Percentiles rank a stretch among this genome's conserved stretches.
Evolutionary conservation across 202 grass and related monocot genomes (phyloP).

Genomic region (Saccharum hybrid): DNA sequence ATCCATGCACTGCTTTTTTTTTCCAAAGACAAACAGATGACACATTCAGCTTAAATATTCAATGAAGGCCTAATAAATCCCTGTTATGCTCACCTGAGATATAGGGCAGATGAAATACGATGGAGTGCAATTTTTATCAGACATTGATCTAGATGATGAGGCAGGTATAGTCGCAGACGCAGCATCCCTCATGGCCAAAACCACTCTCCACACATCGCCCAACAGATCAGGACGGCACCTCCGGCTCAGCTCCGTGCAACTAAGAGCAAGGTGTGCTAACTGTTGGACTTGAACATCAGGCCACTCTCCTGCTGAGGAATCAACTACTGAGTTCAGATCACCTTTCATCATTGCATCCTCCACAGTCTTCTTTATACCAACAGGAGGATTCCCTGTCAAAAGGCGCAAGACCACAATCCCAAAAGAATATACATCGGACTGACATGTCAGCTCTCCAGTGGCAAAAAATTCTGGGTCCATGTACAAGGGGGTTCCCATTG

Average conservation of each 20-base stretch:
- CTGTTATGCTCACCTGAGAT: conserved; percentile 48
- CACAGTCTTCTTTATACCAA: conserved; percentile 49
- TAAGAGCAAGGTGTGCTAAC: conserved; percentile 55
- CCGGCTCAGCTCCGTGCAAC: conserved; percentile 51
- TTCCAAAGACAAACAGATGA: not conserved
- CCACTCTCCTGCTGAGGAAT: conserved; percentile 54
- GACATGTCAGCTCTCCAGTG: conserved; percentile 54
- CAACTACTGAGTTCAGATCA: conserved; percentile 51
- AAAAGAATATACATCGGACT: conserved; percentile 69
- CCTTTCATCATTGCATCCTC: conserved; percentile 52
- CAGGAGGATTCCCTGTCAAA: conserved; percentile 57
- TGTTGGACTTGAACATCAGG: conserved; percentile 42
- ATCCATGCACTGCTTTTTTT: not conserved
- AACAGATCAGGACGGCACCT: conserved; percentile 54
- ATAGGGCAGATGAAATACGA: conserved; percentile 72
- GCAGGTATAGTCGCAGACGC: conserved; percentile 35
- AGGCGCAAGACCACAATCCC: conserved; percentile 62
- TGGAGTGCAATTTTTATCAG: conserved; percentile 36
- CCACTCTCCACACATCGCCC: conserved; percentile 51
- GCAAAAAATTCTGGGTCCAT: conserved; percentile 58
- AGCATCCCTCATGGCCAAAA: conserved; percentile 54
- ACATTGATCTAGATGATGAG: conserved; percentile 45
- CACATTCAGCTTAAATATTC: not conserved
- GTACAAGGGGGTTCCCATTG: conserved; percentile 48
- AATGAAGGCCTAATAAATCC: not conserved